A percentile compares a stretch with the other conserved stretches of the same genome.
These are phyloP conservation scores for Oehlia diaphana DNA, from an alignment of 192 early-diverging fungal genomes.

Conservation along the genomic window DNA sequence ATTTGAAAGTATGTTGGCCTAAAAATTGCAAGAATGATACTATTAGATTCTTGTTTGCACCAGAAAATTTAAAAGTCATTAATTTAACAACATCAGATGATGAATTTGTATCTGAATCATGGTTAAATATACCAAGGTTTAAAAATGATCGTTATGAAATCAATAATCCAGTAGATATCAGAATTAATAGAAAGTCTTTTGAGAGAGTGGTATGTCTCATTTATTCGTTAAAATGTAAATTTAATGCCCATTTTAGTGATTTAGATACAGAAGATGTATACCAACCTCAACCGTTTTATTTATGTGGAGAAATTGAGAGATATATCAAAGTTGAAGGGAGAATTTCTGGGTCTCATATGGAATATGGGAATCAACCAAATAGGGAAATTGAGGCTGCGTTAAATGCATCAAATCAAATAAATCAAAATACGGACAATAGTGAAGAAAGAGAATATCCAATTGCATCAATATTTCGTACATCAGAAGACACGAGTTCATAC, in stretches of 20 bases:
- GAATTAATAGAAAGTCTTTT: background rate
- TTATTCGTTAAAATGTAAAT: background rate
- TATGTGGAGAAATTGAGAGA: background rate
- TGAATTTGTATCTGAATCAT: background rate
- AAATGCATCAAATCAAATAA: background rate
- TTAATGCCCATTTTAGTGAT: background rate
- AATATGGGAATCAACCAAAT: background rate
- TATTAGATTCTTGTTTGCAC: background rate
- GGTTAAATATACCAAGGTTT: background rate
- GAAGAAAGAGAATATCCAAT: background rate
- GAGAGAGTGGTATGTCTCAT: background rate
- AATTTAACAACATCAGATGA: background rate
- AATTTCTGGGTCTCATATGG: background rate
- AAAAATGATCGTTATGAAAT: background rate
- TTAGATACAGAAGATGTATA: background rate
- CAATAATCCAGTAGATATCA: background rate
- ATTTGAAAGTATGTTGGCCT: background rate
- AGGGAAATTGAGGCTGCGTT: background rate
- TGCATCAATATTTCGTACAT: background rate
- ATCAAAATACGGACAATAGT: background rate
- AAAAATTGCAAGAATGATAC: background rate
- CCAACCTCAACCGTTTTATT: background rate
- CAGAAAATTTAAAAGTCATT: background rate
- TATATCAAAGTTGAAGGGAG: background rate
- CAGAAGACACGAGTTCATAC: background rate